Percentiles rank a stretch among this genome's conserved stretches.
phyloP scores from a whole-genome alignment of 2,329 filamentous ascomycete species.

The Alternaria arborescens region DNA sequence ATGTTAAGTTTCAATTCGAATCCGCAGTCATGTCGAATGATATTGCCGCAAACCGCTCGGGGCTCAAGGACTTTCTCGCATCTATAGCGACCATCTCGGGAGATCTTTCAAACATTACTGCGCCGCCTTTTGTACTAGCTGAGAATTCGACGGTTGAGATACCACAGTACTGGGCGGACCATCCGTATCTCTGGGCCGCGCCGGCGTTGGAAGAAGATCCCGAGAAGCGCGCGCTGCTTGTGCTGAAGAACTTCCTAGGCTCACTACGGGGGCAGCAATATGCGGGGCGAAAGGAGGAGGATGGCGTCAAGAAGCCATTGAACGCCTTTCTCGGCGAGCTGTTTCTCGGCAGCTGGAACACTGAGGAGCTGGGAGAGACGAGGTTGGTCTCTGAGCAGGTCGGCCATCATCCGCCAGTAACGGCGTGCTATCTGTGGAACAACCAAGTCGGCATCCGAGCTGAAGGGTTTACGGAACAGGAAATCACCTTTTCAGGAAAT shows the following conservation, averaged over 20 bases:
- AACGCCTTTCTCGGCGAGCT: conserved; percentile 61
- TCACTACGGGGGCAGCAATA: conserved; percentile 60
- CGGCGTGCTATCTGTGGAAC: conserved; percentile 59
- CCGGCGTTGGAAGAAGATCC: conserved; percentile 54
- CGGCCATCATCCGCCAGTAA: conserved; percentile 58
- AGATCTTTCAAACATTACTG: conserved; percentile 58
- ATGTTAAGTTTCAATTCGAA: neutral
- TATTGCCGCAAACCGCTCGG: conserved; percentile 41
- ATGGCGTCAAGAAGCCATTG: conserved; percentile 61
- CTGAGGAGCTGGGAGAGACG: conserved; percentile 50
- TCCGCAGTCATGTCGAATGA: conserved; percentile 26
- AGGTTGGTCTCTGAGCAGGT: conserved; percentile 57
- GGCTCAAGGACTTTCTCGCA: conserved; percentile 44
- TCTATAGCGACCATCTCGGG: conserved; percentile 58
- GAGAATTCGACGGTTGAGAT: conserved; percentile 57
- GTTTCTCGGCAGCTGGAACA: conserved; percentile 51
- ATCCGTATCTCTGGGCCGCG: conserved; percentile 56
- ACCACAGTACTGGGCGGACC: conserved; percentile 58
- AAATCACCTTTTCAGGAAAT: conserved; percentile 56
- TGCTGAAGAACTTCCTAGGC: conserved; percentile 60
- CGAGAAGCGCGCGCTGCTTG: conserved; percentile 54
- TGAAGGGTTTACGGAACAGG: conserved; percentile 58
- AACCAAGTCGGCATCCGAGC: conserved; percentile 54
- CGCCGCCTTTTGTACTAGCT: conserved; percentile 57
- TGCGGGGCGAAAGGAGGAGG: conserved; percentile 52